Evolutionary conservation across 1,284 basidiomycete species (phyloP), one percentile per base, ranked within the genome.

Genomic region (Papiliotrema nemorosa): DNA sequence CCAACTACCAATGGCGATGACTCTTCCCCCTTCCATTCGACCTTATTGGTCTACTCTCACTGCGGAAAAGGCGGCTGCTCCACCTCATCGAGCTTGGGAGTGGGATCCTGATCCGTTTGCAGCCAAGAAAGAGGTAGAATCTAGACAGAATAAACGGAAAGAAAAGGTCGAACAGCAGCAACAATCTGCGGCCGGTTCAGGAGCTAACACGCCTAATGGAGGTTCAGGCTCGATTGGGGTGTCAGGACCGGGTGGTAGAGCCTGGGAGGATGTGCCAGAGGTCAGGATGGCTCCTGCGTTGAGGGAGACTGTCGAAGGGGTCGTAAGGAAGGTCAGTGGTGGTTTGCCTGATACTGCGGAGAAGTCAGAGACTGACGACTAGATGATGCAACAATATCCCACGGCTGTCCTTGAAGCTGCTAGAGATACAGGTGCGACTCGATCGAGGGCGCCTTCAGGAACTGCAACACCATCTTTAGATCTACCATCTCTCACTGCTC

Each of bases 41-140:
- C 86, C 90, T 12, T 93, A 92, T 69, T 93, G 90, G 90, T 80
- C 82, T 42, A 79, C 83, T 59, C 76, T 93, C 6, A 83, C 83
- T 16, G 76, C 76, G 2, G 86, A 88, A 63, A 87, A 88, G 58
- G 85, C 84, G 56, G 75, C 75, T 20, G 78, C 79, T 1, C 82
- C 84, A 1, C 79, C 83, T 1, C 87, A 90, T 70, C 80, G 83
- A 66, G 81, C 80, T 45, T 93, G 90, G 90, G 85, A 89, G 80
- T 93, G 87, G 68, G 79, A 81, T n/a, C 76, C 82, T 5, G 89
- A 93, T 74, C 90, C 90, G 1, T 93, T 92, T 66, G 80, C 81
- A 29, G 87, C 88, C 7, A 79, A 79, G 53, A 82, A 82, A 58
- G 78, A 80, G 54, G 85, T 88, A 0, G 80, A 82, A 29, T 79